A percentile compares a stretch with the other conserved stretches of the same genome.
Evolutionary conservation across 2,329 filamentous ascomycete species (phyloP).

Genomic region (Colletotrichum sp.): DNA sequence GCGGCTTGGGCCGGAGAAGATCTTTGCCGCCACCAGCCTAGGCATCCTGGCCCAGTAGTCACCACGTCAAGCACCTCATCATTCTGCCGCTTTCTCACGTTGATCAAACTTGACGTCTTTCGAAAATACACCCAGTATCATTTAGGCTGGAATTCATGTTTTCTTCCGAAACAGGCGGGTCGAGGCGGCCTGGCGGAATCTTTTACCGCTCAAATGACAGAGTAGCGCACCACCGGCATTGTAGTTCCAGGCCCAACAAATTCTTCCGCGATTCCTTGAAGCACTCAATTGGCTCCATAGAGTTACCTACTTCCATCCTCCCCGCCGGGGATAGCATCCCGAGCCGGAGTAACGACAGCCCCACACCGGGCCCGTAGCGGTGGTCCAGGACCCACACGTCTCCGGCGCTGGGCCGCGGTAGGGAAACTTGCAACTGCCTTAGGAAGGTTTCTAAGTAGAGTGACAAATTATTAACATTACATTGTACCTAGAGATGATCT

Average conservation of each 20-base stretch:
- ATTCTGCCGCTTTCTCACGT: not conserved
- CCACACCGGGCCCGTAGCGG: not conserved
- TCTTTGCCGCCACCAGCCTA: not conserved
- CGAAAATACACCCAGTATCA: not conserved
- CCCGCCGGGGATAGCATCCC: not conserved
- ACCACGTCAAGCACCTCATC: not conserved
- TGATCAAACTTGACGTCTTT: not conserved
- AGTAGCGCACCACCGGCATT: not conserved
- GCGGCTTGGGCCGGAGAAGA: not conserved
- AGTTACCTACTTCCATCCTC: not conserved
- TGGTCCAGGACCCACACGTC: not conserved
- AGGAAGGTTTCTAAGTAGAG: not conserved
- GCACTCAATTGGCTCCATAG: not conserved
- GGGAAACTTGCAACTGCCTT: no score
- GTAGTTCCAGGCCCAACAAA: fast-evolving
- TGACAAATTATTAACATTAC: not conserved
- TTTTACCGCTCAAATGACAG: not conserved
- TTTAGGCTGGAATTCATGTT: not conserved
- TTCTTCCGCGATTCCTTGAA: not conserved
- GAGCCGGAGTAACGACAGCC: not conserved
- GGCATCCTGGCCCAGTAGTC: not conserved
- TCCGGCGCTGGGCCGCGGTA: not conserved
- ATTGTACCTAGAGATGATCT: not conserved
- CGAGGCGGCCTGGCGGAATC: not conserved
- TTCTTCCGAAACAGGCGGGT: not conserved